These are phyloP conservation scores for Cercospora zeina DNA, from an alignment of 2,329 filamentous ascomycete species.

Conservation along the genomic window DNA sequence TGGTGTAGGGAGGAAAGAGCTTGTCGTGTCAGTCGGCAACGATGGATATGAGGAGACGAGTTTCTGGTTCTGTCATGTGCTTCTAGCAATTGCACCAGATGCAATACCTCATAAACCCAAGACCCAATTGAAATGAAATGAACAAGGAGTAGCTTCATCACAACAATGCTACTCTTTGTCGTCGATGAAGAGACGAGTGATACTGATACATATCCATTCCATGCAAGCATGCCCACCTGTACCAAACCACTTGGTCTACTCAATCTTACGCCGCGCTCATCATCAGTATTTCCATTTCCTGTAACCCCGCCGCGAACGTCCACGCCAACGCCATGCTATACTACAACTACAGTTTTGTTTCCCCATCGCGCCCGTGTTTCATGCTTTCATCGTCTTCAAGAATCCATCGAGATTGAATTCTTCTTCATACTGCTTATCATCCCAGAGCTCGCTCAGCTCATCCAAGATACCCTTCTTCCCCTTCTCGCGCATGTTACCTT, in stretches of 20 bases:
- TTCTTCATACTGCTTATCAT: constrained; percentile 96
- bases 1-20: too few species aligned
- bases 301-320: background rate
- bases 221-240: background rate
- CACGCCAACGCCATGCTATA: constrained; percentile 13
- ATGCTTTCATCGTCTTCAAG: constrained; percentile 81
- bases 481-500: constrained; percentile 86
- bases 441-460: constrained; percentile 93
- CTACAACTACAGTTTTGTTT: background rate
- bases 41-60: too few species aligned
- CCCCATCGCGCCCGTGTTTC: constrained; percentile 8
- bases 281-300: background rate
- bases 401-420: constrained; percentile 96
- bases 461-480: constrained; percentile 97
- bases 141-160: background rate
- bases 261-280: background rate
- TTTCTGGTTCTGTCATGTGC: too few species aligned
- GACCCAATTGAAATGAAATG: background rate
- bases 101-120: background rate
- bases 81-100: too few species aligned
- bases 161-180: background rate
- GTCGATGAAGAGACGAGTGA: background rate
- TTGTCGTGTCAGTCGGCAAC: too few species aligned
- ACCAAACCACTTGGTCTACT: background rate
- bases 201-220: background rate